phyloP scores from a whole-genome alignment of 139 green algal species.

The Protoeuglena noctilucae region DNA sequence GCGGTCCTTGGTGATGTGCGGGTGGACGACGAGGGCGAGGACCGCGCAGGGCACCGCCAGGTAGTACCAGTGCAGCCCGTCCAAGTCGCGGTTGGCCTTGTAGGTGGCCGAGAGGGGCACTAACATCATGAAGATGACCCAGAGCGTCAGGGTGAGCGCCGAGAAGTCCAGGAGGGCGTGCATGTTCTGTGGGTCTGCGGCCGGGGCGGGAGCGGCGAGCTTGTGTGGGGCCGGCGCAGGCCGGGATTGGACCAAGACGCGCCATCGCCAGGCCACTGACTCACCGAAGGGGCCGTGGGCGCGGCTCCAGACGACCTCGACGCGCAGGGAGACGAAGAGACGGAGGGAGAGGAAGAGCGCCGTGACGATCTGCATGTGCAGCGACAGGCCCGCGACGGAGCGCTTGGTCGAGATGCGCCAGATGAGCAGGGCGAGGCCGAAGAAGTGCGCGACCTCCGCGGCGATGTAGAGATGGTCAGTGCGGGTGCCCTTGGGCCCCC shows the following conservation, averaged over 20 bases:
- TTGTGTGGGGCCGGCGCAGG: neutral
- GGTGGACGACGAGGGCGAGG: constrained; percentile 48
- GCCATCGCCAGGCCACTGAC: neutral
- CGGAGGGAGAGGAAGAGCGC: constrained; percentile 52
- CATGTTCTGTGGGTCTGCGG: constrained; percentile 98
- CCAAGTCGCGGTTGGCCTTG: constrained; percentile 21
- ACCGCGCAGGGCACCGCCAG: constrained; percentile 60
- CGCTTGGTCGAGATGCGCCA: neutral
- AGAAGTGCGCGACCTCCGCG: no score
- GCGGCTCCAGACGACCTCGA: neutral
- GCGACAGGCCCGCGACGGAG: neutral
- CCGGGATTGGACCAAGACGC: neutral
- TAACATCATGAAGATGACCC: constrained; percentile 71
- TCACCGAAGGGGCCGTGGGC: neutral
- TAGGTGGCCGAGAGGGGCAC: constrained; percentile 57
- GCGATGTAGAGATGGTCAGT: neutral
- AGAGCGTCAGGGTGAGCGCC: constrained; percentile 68
- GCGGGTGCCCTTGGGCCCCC: neutral
- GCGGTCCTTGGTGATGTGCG: no score
- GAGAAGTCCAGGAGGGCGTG: constrained; percentile 88
- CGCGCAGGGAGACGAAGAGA: constrained; percentile 47
- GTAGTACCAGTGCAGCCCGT: neutral
- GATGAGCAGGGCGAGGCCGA: neutral
- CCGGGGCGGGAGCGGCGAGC: constrained; percentile 20
- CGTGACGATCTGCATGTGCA: neutral